A percentile compares a stretch with the other conserved stretches of the same genome.
These are phyloP conservation scores for Paxillus involutus DNA, from an alignment of 768 basidiomycete genomes.

Conservation along the genomic window DNA sequence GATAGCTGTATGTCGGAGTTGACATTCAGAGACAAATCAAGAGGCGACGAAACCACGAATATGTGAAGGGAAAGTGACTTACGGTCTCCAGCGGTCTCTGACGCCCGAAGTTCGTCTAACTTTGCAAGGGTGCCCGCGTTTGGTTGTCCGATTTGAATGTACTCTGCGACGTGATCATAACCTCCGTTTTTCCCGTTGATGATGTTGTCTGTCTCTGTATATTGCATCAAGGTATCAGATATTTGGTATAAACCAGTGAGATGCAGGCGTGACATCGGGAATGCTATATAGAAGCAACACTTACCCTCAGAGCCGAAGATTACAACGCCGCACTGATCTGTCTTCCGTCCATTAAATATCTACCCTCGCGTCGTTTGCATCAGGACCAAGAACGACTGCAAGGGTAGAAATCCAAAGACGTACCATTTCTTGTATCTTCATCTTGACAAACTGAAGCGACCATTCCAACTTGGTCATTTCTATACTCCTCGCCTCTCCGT, in stretches of 20 bases:
- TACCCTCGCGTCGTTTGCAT: slow-evolving; percentile 27
- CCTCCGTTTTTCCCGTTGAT: slow-evolving; percentile 61
- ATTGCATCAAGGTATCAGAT: neutral
- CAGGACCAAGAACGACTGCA: neutral
- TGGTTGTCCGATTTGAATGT: slow-evolving; percentile 66
- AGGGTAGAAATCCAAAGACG: slow-evolving; percentile 3
- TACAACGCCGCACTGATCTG: slow-evolving; percentile 90
- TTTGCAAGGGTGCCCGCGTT: slow-evolving; percentile 65
- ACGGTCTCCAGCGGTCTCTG: slow-evolving; percentile 66
- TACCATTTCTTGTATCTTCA: slow-evolving; percentile 92
- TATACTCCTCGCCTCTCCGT: slow-evolving; percentile 48
- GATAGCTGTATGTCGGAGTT: slow-evolving; percentile 50
- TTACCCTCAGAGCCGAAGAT: slow-evolving; percentile 81
- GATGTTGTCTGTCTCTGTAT: slow-evolving; percentile 62
- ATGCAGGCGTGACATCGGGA: neutral
- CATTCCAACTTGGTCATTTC: slow-evolving; percentile 81
- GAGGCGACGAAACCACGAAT: neutral
- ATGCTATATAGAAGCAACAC: neutral
- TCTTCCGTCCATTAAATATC: slow-evolving; percentile 92
- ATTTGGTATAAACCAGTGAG: neutral
- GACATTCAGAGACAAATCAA: neutral
- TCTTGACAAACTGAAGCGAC: slow-evolving; percentile 82
- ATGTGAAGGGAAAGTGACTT: slow-evolving; percentile 21
- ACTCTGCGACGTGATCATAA: slow-evolving; percentile 74
- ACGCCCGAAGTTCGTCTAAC: slow-evolving; percentile 58